A percentile compares a stretch with the other conserved stretches of the same genome.
phyloP scores from a whole-genome alignment of 306 rosid genomes.

The Datisca glomerata region DNA sequence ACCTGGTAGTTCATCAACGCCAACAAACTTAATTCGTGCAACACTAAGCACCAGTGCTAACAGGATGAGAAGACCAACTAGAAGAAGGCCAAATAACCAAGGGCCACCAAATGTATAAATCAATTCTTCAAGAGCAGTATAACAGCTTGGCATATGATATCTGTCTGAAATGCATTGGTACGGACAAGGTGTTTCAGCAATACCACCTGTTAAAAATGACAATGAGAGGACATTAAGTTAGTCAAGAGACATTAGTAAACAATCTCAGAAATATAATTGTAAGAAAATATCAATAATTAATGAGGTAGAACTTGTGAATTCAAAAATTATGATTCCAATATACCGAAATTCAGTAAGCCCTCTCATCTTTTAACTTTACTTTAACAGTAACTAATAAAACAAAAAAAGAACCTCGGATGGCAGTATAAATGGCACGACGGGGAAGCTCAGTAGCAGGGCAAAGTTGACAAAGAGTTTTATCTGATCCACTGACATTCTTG shows the following conservation, averaged over 20 bases:
- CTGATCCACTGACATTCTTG: conserved; percentile 83
- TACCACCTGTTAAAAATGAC: conserved; percentile 54
- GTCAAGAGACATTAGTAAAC: background rate
- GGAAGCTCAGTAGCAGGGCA: conserved; percentile 83
- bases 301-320: background rate
- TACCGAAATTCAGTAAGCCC: no score
- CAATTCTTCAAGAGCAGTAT: conserved; percentile 93
- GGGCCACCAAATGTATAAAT: conserved; percentile 97
- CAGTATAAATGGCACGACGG: conserved; percentile 55
- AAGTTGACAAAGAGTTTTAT: conserved; percentile 52
- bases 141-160: conserved; percentile 96
- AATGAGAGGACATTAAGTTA: background rate
- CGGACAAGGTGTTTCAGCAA: conserved; percentile 78
- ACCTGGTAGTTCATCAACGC: conserved; percentile 86
- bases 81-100: conserved; percentile 86
- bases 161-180: conserved; percentile 84
- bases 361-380: no score
- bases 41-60: conserved; percentile 92
- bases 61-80: conserved; percentile 67
- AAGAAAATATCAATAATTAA: background rate
- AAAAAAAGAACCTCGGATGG: conserved; percentile 74
- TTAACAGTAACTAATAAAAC: no score
- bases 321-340: background rate
- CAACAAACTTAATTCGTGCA: conserved; percentile 91
- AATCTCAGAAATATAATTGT: background rate